phyloP scores from a whole-genome alignment of 495 filamentous ascomycete species.

The Aspergillus sclerotiicarbonarius region DNA sequence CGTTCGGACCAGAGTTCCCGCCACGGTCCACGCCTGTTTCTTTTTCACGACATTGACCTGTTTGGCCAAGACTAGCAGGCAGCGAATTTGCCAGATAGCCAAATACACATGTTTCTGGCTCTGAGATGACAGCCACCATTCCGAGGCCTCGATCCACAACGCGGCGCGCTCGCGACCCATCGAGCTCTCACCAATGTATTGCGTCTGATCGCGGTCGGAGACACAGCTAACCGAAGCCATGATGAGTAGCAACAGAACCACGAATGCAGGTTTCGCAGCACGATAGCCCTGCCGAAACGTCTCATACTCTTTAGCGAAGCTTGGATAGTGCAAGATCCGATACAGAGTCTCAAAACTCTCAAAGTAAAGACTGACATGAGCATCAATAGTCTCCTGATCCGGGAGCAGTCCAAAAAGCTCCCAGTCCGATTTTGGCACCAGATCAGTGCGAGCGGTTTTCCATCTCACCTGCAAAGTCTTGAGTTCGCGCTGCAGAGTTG shows the following conservation, averaged over 20 bases:
- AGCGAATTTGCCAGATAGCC: slow-evolving; percentile 50
- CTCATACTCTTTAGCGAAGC: slow-evolving; percentile 48
- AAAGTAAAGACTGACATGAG: slow-evolving; percentile 46
- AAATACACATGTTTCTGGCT: slow-evolving; percentile 44
- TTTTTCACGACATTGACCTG: slow-evolving; percentile 48
- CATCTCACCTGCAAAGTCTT: slow-evolving; percentile 31
- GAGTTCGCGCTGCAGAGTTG: slow-evolving; percentile 32
- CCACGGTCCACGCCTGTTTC: slow-evolving; percentile 52
- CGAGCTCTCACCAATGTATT: slow-evolving; percentile 39
- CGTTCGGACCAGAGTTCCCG: slow-evolving; percentile 44
- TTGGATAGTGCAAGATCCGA: slow-evolving; percentile 51
- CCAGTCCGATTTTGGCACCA: slow-evolving; percentile 18
- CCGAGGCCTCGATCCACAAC: slow-evolving; percentile 35
- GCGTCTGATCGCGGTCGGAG: slow-evolving; percentile 35
- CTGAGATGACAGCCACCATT: slow-evolving; percentile 34
- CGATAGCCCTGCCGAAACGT: slow-evolving; percentile 37
- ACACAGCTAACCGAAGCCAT: slow-evolving; percentile 30
- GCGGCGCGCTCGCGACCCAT: slow-evolving; percentile 33
- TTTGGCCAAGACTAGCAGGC: slow-evolving; percentile 47
- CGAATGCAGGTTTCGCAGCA: slow-evolving; percentile 23
- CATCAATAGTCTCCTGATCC: slow-evolving; percentile 37
- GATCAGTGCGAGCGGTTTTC: slow-evolving; percentile 16
- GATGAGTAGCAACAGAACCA: slow-evolving; percentile 36
- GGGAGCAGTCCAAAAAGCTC: slow-evolving; percentile 31
- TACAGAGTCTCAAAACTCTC: slow-evolving; percentile 45